Percentiles rank a stretch among this genome's conserved stretches.
These are phyloP conservation scores for Alternaria viburni DNA, from an alignment of 2,329 filamentous ascomycete genomes.

Conservation along the genomic window DNA sequence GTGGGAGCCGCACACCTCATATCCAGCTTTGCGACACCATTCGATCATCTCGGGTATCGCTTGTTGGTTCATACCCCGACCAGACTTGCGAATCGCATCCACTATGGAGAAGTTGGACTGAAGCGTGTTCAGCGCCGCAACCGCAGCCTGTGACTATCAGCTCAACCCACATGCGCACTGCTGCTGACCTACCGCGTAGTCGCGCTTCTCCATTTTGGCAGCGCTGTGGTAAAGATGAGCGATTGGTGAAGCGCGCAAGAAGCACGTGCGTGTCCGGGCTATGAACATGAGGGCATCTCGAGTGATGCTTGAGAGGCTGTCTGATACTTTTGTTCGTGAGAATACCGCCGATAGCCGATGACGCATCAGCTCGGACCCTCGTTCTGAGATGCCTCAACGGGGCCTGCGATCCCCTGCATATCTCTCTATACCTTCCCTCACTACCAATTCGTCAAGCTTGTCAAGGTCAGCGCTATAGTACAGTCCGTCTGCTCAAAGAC, in stretches of 20 bases:
- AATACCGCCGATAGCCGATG: constrained; percentile 33
- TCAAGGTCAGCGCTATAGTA: too few relatives aligned
- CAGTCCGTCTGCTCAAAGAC: neutral
- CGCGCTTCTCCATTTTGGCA: constrained; percentile 39
- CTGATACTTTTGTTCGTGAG: constrained; percentile 19
- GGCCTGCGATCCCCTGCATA: neutral
- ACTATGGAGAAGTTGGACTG: constrained; percentile 81
- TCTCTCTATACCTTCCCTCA: neutral
- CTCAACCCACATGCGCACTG: neutral
- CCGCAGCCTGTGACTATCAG: constrained; percentile 63
- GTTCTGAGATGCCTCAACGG: neutral
- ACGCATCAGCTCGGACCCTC: constrained; percentile 14
- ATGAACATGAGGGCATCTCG: constrained; percentile 42
- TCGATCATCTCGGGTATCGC: constrained; percentile 83
- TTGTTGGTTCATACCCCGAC: constrained; percentile 72
- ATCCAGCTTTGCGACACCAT: constrained; percentile 78
- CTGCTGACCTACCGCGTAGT: constrained; percentile 42
- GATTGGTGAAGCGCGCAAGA: constrained; percentile 14
- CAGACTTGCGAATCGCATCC: constrained; percentile 77
- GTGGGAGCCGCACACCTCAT: constrained; percentile 64
- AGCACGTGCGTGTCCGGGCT: constrained; percentile 28
- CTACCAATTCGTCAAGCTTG: neutral
- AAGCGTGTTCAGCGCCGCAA: constrained; percentile 75
- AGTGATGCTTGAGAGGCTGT: constrained; percentile 6
- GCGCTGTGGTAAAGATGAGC: constrained; percentile 23